Base-by-base conservation (phyloP, 352 stramenopile genomes). In the Lagenidium sp. region DNA sequence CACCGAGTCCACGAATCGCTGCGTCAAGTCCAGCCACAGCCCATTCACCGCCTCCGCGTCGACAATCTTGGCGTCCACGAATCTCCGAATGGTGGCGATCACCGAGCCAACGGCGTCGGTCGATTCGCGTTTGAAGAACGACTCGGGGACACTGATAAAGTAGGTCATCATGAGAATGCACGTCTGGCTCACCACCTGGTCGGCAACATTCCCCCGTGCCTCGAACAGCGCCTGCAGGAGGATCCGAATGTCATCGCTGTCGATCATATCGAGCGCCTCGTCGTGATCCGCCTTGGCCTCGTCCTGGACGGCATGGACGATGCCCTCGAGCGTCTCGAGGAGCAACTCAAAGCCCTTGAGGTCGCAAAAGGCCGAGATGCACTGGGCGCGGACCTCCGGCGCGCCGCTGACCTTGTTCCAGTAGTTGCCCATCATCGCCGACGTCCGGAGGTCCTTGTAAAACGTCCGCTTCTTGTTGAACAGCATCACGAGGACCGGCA, bases 381-480 rank as follows among this genome's bases (percentile, higher is more conserved):
- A 94, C 44, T 94, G 82, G 5, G 74, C 57, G 11, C 82, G 79
- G 40, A 91, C 79, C 64, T 94, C 82, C 0, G 82, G 79, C 5
- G 77, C 80, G 0, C 82, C 82, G 0, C 72, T 64, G 15, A 83
- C 69, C 48, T 91, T 91, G 68, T 93, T 94, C 82, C 80, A 94
- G 37, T 93, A 94, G 44, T 72, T 90, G 4, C 78, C 80, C 53
- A 93, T 93, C 79, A 92, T 89, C 26, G 81, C 72, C 6, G 79
- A 88, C n/a, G 67, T 80, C 44, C 80, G 78, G 23, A 90, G 36
- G 35, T 94, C 82, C 54, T 94, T 94, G 60, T 94, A 94, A 36
- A 94, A 92, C 7, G 70, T 86, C 44, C 83, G 85, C 41, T 94
- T 92, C 64, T 94, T 94, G 67, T 85, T 92, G 34, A 94, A 82